Percentiles rank a stretch among this genome's conserved stretches.
Evolutionary conservation across 805 yeast genomes (phyloP).

Genomic region (Sugiyamaella valdiviana): DNA sequence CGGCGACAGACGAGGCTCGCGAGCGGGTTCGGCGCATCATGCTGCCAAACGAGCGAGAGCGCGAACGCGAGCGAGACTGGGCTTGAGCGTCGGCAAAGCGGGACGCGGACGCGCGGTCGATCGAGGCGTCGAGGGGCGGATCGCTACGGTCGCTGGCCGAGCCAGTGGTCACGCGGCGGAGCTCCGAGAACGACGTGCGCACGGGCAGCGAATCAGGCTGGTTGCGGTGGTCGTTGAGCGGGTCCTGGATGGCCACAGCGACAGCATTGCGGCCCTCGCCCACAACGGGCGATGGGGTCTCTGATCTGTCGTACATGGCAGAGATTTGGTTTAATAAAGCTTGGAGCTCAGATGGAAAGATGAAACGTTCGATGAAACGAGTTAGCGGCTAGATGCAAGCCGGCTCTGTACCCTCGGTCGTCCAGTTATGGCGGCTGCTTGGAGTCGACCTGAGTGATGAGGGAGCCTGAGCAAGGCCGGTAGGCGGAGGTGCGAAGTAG

Average conservation of each 20-base stretch:
- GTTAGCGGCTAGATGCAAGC: not conserved
- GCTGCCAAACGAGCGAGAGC: conserved; percentile 3
- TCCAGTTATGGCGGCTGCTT: conserved; percentile 28
- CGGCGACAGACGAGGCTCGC: conserved; percentile 19
- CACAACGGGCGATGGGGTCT: not conserved
- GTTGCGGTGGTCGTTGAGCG: conserved; percentile 44
- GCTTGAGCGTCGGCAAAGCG: not conserved
- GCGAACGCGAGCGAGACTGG: conserved; percentile 1
- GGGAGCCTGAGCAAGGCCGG: conserved; percentile 21
- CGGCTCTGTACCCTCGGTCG: not conserved
- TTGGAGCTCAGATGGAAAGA: not conserved
- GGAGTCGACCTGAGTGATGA: conserved; percentile 17
- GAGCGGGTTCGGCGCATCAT: conserved; percentile 3
- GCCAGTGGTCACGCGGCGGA: conserved; percentile 14
- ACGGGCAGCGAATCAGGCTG: conserved; percentile 40
- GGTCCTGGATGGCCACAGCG: conserved; percentile 17
- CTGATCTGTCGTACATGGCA: not conserved
- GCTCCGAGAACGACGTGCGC: conserved; percentile 24
- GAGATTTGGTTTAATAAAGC: conserved; percentile 4
- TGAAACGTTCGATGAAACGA: not conserved
- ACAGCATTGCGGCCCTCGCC: not conserved
- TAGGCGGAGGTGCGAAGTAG: conserved; percentile 10
- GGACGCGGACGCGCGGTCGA: conserved; percentile 18
- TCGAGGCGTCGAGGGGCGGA: conserved; percentile 14
- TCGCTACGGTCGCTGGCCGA: conserved; percentile 9